These are phyloP conservation scores for Allomyces macrogynus DNA, from an alignment of 192 early-diverging fungal species.

Conservation along the genomic window DNA sequence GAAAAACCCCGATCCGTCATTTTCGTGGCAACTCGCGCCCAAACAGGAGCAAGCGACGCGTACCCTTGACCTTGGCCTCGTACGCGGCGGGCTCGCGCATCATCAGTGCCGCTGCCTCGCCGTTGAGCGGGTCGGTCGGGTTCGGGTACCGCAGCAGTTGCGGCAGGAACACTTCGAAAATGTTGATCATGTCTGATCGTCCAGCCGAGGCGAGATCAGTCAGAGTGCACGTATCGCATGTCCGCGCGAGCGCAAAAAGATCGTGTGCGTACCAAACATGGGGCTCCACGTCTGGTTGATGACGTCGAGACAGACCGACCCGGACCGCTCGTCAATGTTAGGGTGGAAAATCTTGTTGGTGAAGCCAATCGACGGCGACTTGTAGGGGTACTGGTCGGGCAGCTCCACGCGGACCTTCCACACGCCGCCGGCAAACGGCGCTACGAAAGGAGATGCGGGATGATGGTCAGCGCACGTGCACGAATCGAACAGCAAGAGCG, in stretches of 20 bases:
- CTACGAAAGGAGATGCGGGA: conserved; percentile 17
- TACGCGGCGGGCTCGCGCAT: conserved; percentile 84
- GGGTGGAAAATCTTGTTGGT: conserved; percentile 99
- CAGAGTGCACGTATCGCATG: no score
- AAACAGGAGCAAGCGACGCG: not conserved
- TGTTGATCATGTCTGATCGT: conserved; percentile 84
- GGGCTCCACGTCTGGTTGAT: conserved; percentile 99
- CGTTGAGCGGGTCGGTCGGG: conserved; percentile 97
- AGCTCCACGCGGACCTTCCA: conserved; percentile 98
- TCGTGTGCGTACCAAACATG: conserved; percentile 64
- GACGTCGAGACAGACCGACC: conserved; percentile 96
- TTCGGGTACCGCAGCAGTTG: conserved; percentile 96
- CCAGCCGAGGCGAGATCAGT: not conserved
- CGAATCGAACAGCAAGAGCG: no score
- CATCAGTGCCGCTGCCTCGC: conserved; percentile 91
- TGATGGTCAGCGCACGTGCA: no score
- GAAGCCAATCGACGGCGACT: conserved; percentile 96
- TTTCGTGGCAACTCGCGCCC: not conserved
- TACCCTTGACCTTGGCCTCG: conserved; percentile 83
- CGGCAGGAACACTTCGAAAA: conserved; percentile 95
- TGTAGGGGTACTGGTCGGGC: conserved; percentile 98
- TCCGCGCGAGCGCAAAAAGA: no score
- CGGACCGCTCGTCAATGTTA: conserved; percentile 96
- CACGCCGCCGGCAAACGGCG: conserved; percentile 77
- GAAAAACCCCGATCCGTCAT: not conserved